Evolutionary conservation across 192 early-diverging fungal species (phyloP).

Genomic region (Entomortierella parvispora): DNA sequence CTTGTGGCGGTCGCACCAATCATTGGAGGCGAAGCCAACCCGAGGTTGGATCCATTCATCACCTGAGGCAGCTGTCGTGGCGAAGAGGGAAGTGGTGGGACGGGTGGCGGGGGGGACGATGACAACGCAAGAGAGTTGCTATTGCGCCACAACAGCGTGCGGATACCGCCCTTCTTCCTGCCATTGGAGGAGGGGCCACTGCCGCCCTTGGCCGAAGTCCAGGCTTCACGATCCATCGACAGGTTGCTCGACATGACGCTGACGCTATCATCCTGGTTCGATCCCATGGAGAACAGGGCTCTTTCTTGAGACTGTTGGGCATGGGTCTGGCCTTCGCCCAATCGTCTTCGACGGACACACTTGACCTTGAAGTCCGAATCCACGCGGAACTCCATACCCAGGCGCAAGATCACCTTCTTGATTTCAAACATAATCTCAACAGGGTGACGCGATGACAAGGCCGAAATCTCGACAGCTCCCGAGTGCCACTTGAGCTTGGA

Average conservation of each 20-base stretch:
- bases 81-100: slow-evolving; percentile 24
- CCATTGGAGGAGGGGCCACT: slow-evolving; percentile 19
- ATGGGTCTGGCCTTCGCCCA: slow-evolving; percentile 10
- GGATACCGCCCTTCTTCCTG: slow-evolving; percentile 48
- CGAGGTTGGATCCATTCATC: slow-evolving; percentile 34
- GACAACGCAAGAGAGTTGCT: slow-evolving; percentile 27
- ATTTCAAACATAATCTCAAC: slow-evolving; percentile 75
- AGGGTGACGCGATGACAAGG: slow-evolving; percentile 73
- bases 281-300: slow-evolving; percentile 4
- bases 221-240: slow-evolving; percentile 35
- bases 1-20: slow-evolving; percentile 5
- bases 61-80: slow-evolving; percentile 33
- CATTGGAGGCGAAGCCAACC: slow-evolving; percentile 22
- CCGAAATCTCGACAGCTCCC: slow-evolving; percentile 78
- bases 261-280: slow-evolving; percentile 28
- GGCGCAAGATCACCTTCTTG: slow-evolving; percentile 61
- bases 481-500: slow-evolving; percentile 77
- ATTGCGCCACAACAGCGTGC: slow-evolving; percentile 42
- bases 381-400: slow-evolving; percentile 68
- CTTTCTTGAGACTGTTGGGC: background rate
- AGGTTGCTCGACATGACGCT: slow-evolving; percentile 48
- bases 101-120: slow-evolving; percentile 35
- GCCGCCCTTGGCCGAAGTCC: slow-evolving; percentile 39
- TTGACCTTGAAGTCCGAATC: slow-evolving; percentile 69
- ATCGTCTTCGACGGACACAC: slow-evolving; percentile 58